Evolutionary conservation across 169 alveolate species (phyloP), one percentile per base, ranked within the genome.

Genomic region (Theileria orientalis): DNA sequence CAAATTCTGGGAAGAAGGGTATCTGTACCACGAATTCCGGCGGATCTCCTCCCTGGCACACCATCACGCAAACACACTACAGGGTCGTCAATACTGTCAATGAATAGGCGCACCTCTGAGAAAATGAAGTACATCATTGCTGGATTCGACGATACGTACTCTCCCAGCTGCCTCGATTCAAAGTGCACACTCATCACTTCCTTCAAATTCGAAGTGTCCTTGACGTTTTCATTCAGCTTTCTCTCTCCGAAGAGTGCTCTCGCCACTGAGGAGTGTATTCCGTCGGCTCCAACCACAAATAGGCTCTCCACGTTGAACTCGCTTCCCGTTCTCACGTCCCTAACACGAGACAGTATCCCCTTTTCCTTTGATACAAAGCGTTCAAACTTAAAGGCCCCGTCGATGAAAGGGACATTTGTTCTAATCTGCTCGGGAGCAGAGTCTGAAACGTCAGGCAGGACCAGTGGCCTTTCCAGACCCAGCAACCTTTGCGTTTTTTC

Each of bases 11-110:
- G 74, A 92, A 91, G 74, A 61, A 93, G 6, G 98, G 98, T 23
- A 94, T 84, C 73, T 95, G 96, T 16, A 92, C 83, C 56, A 95
- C 98, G 63, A 94, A 94, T 67, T 95, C 97, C 35, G 97, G 94
- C 16, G 90, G 68, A 23, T 74, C 83, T 27, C 93, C 83, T 60
- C 92, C 89, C 66, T 95, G 98, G 42, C 92, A 78, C 3, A 95
- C 98, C 62, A 95, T 86, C 11, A 95, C 95, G 44, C 92, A 92
- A 9, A 90, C 82, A 42, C 76, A 88, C 87, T 54, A 73, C 29
- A 42, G 52, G 16, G 37, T 2, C 19, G 27, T 16, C 9, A 23
- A 14, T 9, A 0, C 5, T 19, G 11, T 41, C 35, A 16, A 9
- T 1, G 51, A 69, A 14, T 69, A n/a, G n/a, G n/a, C n/a, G n/a